Conservation (phyloP, 371 early-diverging fungal genomes). For the Batkoa obscura region DNA sequence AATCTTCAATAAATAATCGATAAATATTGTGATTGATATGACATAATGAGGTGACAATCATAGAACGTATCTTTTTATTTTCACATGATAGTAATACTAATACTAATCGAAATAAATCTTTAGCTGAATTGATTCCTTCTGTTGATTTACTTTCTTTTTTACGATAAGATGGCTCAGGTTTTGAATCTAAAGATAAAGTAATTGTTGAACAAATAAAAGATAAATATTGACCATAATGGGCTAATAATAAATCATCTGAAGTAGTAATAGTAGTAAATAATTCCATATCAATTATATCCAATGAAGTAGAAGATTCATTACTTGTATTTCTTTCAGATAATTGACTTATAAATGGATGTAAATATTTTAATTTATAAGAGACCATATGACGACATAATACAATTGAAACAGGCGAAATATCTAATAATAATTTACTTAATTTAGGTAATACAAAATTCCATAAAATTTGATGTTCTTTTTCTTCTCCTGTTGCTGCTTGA, state of each 20-base stretch:
- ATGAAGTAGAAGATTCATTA: not conserved
- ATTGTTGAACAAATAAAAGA: slow-evolving; percentile 46
- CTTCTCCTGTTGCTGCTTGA: slow-evolving; percentile 23
- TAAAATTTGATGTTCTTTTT: slow-evolving; percentile 18
- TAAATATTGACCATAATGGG: slow-evolving; percentile 60
- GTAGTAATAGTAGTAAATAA: not conserved
- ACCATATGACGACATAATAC: slow-evolving; percentile 36
- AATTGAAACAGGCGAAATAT: slow-evolving; percentile 33
- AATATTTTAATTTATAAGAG: slow-evolving; percentile 31
- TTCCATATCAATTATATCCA: not conserved
- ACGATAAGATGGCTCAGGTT: not conserved
- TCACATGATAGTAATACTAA: slow-evolving; percentile 51
- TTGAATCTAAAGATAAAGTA: slow-evolving; percentile 15
- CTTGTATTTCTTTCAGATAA: slow-evolving; percentile 24
- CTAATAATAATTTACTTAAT: slow-evolving; percentile 37
- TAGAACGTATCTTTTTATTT: slow-evolving; percentile 43
- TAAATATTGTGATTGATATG: slow-evolving; percentile 45
- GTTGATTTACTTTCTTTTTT: slow-evolving; percentile 24
- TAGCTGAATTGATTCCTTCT: slow-evolving; percentile 29
- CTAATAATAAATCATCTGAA: slow-evolving; percentile 13
- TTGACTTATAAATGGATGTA: slow-evolving; percentile 33
- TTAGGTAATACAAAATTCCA: slow-evolving; percentile 47
- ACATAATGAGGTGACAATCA: slow-evolving; percentile 47
- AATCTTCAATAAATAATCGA: slow-evolving; percentile 38
- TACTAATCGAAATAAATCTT: slow-evolving; percentile 34